phyloP scores from a whole-genome alignment of 2,329 filamentous ascomycete genomes.

The Phaeosphaeria sp. region DNA sequence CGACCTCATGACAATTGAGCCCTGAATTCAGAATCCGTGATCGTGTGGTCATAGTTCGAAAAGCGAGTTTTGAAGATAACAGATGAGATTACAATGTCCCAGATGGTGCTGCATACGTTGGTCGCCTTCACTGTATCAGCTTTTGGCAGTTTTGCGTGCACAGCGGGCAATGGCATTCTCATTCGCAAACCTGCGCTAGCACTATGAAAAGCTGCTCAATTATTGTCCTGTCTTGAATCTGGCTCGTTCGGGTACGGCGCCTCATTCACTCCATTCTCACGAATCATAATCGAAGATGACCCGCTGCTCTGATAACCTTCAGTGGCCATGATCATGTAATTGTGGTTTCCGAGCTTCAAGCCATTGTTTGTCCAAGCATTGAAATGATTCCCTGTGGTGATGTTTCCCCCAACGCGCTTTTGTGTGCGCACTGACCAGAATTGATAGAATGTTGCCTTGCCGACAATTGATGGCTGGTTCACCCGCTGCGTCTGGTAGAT shows the following conservation, averaged over 20 bases:
- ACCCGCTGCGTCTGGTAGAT: constrained; percentile 56
- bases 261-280: neutral
- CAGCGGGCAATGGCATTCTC: too few species aligned
- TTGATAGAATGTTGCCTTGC: constrained; percentile 61
- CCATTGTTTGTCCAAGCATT: constrained; percentile 34
- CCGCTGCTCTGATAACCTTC: constrained; percentile 53
- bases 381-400: constrained; percentile 37
- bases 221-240: neutral
- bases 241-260: neutral
- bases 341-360: constrained; percentile 20
- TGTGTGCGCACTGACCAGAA: constrained; percentile 59
- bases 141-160: too few species aligned
- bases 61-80: too few species aligned
- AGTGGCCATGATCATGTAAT: constrained; percentile 53
- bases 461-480: constrained; percentile 61
- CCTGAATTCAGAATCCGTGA: too few species aligned
- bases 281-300: neutral
- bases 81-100: too few species aligned
- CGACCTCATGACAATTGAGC: too few species aligned
- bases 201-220: neutral
- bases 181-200: too few species aligned
- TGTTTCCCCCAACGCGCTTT: constrained; percentile 56
- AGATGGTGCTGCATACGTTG: too few species aligned
- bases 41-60: too few species aligned
- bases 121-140: too few species aligned